These are phyloP conservation scores for Sordaria brevicollis DNA, from an alignment of 495 filamentous ascomycete species.

Conservation along the genomic window DNA sequence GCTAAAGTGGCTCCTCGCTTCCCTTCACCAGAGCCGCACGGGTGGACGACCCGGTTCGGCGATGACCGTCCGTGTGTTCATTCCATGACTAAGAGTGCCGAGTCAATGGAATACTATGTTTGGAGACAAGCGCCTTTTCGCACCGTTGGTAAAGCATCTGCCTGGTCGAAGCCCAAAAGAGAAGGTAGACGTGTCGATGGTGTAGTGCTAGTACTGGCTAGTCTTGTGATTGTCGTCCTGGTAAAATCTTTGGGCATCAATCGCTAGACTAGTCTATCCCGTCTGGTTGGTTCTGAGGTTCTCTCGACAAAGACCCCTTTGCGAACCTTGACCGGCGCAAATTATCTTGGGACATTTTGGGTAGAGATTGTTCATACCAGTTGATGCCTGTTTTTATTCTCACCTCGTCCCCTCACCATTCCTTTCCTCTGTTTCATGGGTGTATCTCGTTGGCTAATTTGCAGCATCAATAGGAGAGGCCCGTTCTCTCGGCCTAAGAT, in stretches of 20 bases:
- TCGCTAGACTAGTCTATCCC: background rate
- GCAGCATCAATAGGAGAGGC: background rate
- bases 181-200: background rate
- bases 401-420: background rate
- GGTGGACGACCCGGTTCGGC: background rate
- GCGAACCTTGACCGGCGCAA: background rate
- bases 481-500: background rate
- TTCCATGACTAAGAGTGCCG: background rate
- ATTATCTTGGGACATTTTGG: background rate
- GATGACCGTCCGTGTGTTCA: background rate
- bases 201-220: background rate
- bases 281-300: background rate
- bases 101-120: background rate
- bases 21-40: background rate
- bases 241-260: background rate
- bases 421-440: background rate
- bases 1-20: background rate
- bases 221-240: background rate
- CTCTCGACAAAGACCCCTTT: background rate
- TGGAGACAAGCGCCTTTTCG: background rate
- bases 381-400: background rate
- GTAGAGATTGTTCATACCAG: background rate
- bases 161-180: background rate
- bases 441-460: background rate
- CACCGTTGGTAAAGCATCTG: background rate